Base-by-base conservation (phyloP, 768 basidiomycete species). In the Rubroboletus satanas region DNA sequence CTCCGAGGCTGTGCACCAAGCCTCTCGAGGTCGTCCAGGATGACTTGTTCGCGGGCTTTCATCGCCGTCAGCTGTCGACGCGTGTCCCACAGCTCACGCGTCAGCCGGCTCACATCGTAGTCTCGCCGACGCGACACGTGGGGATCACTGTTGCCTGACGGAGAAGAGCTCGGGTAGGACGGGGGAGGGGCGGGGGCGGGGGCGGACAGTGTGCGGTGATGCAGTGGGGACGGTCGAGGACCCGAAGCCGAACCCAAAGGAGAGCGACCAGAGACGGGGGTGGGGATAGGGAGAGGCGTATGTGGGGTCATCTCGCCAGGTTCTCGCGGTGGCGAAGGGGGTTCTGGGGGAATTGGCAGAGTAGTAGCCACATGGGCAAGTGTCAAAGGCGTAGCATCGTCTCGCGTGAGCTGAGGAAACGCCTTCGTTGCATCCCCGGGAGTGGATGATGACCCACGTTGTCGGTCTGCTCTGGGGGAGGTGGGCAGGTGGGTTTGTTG, bases 11-110 rank as follows among this genome's bases (percentile, higher is more conserved):
- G 54, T 26, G 15, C 56, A 21, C 66, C 61, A 14, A 66, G 45
- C 35, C 35, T 32, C 28, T 55, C 56, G 18, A 74, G 62, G 31
- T 66, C 58, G 35, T 62, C 50, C 26, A 67, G 8, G 10, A 73
- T 23, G 21, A 31, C 54, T 12, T 58, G 56, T 57, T 74, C 73
- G 23, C 60, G 58, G 4, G 47, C 63, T 12, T 60, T 59, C 18
- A 69, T 41, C 11, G 59, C 63, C 11, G 54, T 56, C 32, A 71
- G 35, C 31, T 65, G 58, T 23, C 58, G 54, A 2, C 69, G 67
- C 12, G 66, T 63, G 8, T 71, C 66, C 62, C 59, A 61, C 10
- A 75, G 60, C 43, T 70, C 70, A 23, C 57, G 62, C 31, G 41
- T 63, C 28, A 75, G 51, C 21, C 54, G 52, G 9, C 17, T 48